Base-by-base conservation (phyloP, 257 asterid genomes). In the Eustoma russellianum region DNA sequence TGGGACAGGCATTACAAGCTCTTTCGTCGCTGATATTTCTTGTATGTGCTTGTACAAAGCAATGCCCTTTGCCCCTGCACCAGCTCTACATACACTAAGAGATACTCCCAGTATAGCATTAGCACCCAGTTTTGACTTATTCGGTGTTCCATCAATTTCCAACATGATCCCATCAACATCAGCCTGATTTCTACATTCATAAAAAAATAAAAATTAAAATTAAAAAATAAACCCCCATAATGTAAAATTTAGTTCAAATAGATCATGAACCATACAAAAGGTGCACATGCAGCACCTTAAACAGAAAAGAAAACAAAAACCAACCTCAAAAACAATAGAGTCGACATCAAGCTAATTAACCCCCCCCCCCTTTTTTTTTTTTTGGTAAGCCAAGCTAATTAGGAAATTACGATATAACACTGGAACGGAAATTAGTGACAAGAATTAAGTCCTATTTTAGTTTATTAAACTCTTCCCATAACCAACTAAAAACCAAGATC, bases 1-100 rank as follows among this genome's bases (percentile, higher is more conserved):
- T 2, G 97, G 98, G 46, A 92, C 98, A 3, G 98, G 98, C 98
- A 92, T 88, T 48, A 92, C 93, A 48, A 92, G 97, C 65, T 92
- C 97, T 63, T 76, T 76, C 15, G 93, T 92, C 60, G 76, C 78
- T 13, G 98, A 82, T 46, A 92, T 9, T 74, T 87, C 97, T 66
- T 91, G 95, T 61, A 91, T 87, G 74, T 91, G 98, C 61, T 76
- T 83, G 75, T 84, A 87, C 63, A 91, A 66, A 0, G 97, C 90
- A 33, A 83, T 75, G 56, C 93, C 84, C 65, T 91, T 87, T 50
- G 97, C 95, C 50, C 97, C 97, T 24, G 98, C 95, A 49, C 98
- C 98, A 58, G 97, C 98, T 72, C 98, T 69, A 55, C 98, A 91
- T 50, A 85, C 79, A 57, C 98, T 87, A 60, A 91, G 90, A 33